These are phyloP conservation scores for Polygonum aviculare DNA, from an alignment of 148 eudicot species.

Conservation along the genomic window DNA sequence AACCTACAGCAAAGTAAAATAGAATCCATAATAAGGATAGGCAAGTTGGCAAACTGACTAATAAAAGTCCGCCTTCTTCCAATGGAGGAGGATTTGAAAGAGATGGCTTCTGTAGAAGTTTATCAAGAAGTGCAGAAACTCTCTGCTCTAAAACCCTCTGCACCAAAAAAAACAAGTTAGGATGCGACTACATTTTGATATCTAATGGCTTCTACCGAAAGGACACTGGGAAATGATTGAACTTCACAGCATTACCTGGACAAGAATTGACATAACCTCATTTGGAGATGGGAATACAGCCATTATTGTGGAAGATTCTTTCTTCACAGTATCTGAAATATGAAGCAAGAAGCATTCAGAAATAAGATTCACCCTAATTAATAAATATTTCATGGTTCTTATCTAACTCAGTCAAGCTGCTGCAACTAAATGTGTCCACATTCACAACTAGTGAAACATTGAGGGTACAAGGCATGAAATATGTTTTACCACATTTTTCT, in stretches of 20 bases:
- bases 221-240: not conserved
- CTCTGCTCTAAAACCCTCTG: conserved; percentile 98
- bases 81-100: conserved; percentile 77
- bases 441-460: not conserved
- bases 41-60: conserved; percentile 46
- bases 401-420: not conserved
- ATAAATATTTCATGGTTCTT: not conserved
- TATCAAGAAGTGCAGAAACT: conserved; percentile 88
- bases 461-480: not conserved
- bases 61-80: conserved; percentile 84
- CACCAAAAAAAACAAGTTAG: conserved; percentile 18
- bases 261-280: conserved; percentile 97
- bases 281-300: conserved; percentile 98
- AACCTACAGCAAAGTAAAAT: conserved; percentile 6
- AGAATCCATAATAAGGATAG: not conserved
- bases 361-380: not conserved
- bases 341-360: not conserved
- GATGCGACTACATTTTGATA: not conserved
- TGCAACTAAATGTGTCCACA: not conserved
- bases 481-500: not conserved
- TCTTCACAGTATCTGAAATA: conserved; percentile 80
- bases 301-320: conserved; percentile 93
- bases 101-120: conserved; percentile 78
- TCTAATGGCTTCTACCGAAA: not conserved
- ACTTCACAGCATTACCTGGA: conserved; percentile 51